These are phyloP conservation scores for Poteriospumella lacustris DNA, from an alignment of 108 stramenopile genomes.

Conservation along the genomic window DNA sequence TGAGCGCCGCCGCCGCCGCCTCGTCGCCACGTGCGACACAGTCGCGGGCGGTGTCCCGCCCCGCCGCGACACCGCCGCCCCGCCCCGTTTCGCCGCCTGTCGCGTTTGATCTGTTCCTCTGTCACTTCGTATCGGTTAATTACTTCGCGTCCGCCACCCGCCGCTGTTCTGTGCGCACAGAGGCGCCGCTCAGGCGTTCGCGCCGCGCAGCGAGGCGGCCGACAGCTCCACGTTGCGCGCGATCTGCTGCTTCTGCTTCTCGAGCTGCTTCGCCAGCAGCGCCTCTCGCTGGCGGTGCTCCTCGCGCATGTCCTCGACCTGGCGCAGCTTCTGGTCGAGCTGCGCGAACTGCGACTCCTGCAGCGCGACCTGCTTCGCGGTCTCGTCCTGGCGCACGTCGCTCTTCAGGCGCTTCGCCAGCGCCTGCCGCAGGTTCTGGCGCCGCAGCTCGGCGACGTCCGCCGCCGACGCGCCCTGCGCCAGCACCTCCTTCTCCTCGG, in stretches of 20 bases:
- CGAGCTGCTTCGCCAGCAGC: not conserved
- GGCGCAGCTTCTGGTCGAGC: slow-evolving; percentile 44
- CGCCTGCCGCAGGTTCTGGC: slow-evolving; percentile 34
- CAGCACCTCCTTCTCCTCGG: not conserved
- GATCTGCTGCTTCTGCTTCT: slow-evolving; percentile 4
- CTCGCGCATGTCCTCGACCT: slow-evolving; percentile 46
- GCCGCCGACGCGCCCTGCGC: not conserved
- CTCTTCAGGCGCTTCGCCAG: slow-evolving; percentile 47
- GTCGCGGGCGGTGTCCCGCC: too few relatives aligned
- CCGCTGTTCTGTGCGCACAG: too few relatives aligned
- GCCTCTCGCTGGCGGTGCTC: slow-evolving; percentile 35
- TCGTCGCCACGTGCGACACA: too few relatives aligned
- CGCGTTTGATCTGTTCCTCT: too few relatives aligned
- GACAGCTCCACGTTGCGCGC: slow-evolving; percentile 1
- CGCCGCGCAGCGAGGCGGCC: not conserved
- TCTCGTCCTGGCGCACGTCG: slow-evolving; percentile 36
- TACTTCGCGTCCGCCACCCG: too few relatives aligned
- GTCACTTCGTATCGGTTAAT: too few relatives aligned
- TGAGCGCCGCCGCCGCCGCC: too few relatives aligned
- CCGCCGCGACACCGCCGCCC: too few relatives aligned
- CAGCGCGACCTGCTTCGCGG: slow-evolving; percentile 36
- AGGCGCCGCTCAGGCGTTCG: too few relatives aligned
- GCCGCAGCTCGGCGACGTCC: not conserved
- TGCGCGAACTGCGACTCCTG: slow-evolving; percentile 41
- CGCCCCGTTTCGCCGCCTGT: too few relatives aligned